Evolutionary conservation across 345 rosid genomes (phyloP), one percentile per base, ranked within the genome.

Genomic region (Physaria fendleri): DNA sequence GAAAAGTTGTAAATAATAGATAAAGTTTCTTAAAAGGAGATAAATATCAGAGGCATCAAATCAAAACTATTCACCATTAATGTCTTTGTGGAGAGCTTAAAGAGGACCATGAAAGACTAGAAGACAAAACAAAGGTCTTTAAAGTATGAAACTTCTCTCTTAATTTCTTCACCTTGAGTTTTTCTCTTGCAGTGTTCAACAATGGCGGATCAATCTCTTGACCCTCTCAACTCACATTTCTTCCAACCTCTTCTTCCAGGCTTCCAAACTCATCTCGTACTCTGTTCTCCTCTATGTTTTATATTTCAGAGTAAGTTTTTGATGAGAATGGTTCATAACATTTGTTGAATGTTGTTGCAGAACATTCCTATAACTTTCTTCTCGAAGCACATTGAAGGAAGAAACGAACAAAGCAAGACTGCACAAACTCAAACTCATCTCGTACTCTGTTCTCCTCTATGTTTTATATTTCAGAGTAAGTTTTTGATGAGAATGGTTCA

Each of bases 281-380:
- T 40, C 50, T 38, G 2, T 55, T 62, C 13, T 27, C 8, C 45
- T 29, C 52, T 47, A 12, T 39, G 1, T 21, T 6, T 51, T 11
- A 16, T 11, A 18, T 51, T 5, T 1, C 15, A 33, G 33, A 29
- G n/a, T 12, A 29, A 0, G 15, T 3, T 16, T 1, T 35, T 5
- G 0, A 15, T 7, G 11, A 10, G 14, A 2, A 39, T 56, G 15
- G 4, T 27, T 52, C 7, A 2, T 32, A 7, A 25, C 4, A 9
- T n/a, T 42, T 34, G 22, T 42, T 57, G 18, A 17, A 21, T 69
- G 41, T 52, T 29, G 16, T 16, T 43, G 47, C 59, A 69, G 73
- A 30, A 44, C 57, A 62, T 69, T 24, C 74, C 68, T 29, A 27
- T 55, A 30, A 24, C 51, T 39, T 69, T 69, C 64, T 69, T 39